Conservation (phyloP, 768 basidiomycete species). For the Ephemerocybe angulata region DNA sequence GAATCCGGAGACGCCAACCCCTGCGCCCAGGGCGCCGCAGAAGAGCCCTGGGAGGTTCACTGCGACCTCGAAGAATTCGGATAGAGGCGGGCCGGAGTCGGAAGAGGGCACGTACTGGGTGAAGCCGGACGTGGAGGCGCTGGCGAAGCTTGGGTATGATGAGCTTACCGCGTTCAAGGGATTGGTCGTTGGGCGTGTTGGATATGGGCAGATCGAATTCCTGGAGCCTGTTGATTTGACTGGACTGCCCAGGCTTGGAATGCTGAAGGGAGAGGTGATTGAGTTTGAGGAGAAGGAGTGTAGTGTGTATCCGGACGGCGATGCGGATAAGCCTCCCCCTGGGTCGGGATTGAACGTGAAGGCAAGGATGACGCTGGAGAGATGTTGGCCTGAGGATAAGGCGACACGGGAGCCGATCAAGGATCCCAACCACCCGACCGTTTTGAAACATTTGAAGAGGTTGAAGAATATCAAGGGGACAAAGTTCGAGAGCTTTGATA, state of each 20-base stretch:
- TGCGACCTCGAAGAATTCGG: conserved; percentile 28
- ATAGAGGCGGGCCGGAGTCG: conserved; percentile 31
- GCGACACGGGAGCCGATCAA: conserved; percentile 87
- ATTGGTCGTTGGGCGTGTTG: conserved; percentile 86
- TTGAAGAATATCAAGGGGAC: conserved; percentile 85
- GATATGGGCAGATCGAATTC: conserved; percentile 87
- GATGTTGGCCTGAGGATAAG: conserved; percentile 90
- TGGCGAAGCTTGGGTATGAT: conserved; percentile 69
- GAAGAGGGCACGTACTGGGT: conserved; percentile 92
- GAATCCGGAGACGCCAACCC: conserved; percentile 32
- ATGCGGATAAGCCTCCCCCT: conserved; percentile 77
- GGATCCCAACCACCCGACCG: conserved; percentile 66
- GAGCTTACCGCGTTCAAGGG: conserved; percentile 70
- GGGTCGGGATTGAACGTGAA: conserved; percentile 89
- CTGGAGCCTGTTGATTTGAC: conserved; percentile 83
- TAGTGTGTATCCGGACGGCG: conserved; percentile 88
- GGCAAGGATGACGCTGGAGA: conserved; percentile 69
- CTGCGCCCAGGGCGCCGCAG: conserved; percentile 33
- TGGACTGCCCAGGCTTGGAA: conserved; percentile 70
- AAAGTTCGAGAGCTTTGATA: conserved; percentile 76
- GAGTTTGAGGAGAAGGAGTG: conserved; percentile 90
- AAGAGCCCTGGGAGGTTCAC: conserved; percentile 42
- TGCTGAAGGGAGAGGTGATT: conserved; percentile 82
- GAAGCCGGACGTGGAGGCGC: conserved; percentile 69
- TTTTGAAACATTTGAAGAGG: conserved; percentile 72